phyloP scores from a whole-genome alignment of 441 rosid genomes.

The Gossypium schwendimanii region DNA sequence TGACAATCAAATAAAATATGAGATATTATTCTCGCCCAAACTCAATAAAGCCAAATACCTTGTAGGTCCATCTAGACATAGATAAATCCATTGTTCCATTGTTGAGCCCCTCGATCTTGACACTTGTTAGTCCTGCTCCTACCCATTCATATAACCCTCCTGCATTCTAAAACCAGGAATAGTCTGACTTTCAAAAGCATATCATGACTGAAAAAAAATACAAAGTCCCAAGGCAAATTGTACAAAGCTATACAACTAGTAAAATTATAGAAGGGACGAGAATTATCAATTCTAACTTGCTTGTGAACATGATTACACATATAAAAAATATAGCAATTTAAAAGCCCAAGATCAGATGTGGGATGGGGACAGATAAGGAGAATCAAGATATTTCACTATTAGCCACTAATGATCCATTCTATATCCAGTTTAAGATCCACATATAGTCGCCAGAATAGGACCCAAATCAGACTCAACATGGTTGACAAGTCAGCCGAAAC shows the following conservation, averaged over 20 bases:
- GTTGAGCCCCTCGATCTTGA: constrained; percentile 62
- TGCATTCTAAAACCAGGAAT: constrained; percentile 55
- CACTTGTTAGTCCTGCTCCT: constrained; percentile 76
- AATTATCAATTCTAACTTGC: neutral
- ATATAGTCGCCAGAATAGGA: neutral
- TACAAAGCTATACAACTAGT: neutral
- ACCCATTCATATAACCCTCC: constrained; percentile 80
- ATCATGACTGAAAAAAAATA: neutral
- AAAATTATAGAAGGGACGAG: neutral
- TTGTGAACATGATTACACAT: neutral
- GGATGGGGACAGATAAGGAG: neutral
- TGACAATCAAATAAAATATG: neutral
- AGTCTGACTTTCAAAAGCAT: neutral
- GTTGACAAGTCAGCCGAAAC: neutral
- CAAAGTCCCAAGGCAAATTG: neutral
- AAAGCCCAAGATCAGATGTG: neutral
- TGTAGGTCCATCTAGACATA: constrained; percentile 58
- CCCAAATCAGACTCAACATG: neutral
- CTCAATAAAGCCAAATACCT: constrained; percentile 42
- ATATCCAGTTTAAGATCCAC: neutral
- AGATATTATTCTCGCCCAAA: neutral
- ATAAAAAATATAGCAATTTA: neutral
- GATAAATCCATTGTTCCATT: constrained; percentile 68
- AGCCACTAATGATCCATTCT: neutral
- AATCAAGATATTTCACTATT: neutral